phyloP scores from a whole-genome alignment of 1,139 yeast species.

The Pichia sp. region DNA sequence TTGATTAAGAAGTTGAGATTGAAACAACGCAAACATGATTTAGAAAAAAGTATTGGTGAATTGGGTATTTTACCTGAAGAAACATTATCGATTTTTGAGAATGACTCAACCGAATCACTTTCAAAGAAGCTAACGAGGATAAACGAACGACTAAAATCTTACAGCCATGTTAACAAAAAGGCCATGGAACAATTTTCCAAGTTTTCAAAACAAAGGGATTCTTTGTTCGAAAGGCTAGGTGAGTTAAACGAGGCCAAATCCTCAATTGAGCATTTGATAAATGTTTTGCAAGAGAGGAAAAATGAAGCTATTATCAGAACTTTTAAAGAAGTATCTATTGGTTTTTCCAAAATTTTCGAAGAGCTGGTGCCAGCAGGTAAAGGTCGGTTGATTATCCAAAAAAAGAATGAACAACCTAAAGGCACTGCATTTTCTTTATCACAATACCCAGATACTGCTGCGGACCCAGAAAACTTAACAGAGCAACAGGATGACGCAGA shows the following conservation, averaged over 20 bases:
- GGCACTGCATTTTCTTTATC: slow-evolving; percentile 11
- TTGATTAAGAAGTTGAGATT: slow-evolving; percentile 59
- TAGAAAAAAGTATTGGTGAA: slow-evolving; percentile 68
- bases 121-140: slow-evolving; percentile 47
- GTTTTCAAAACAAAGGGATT: slow-evolving; percentile 67
- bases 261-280: slow-evolving; percentile 67
- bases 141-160: slow-evolving; percentile 51
- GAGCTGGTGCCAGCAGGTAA: slow-evolving; percentile 77
- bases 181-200: slow-evolving; percentile 80
- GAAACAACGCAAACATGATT: slow-evolving; percentile 57
- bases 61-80: slow-evolving; percentile 86
- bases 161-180: slow-evolving; percentile 77
- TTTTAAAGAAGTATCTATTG: slow-evolving; percentile 65
- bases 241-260: slow-evolving; percentile 66
- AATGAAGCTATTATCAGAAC: slow-evolving; percentile 76
- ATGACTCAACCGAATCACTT: slow-evolving; percentile 40
- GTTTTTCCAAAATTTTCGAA: slow-evolving; percentile 69
- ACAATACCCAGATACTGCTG: slow-evolving; percentile 13
- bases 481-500: slow-evolving; percentile 20
- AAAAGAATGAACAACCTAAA: slow-evolving; percentile 23
- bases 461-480: slow-evolving; percentile 20
- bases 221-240: slow-evolving; percentile 51
- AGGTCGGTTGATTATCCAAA: slow-evolving; percentile 66
- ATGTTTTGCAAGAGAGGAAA: slow-evolving; percentile 68
- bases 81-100: slow-evolving; percentile 48